Conservation (phyloP, 2,329 filamentous ascomycete species). For the Colletotrichum destructivum region DNA sequence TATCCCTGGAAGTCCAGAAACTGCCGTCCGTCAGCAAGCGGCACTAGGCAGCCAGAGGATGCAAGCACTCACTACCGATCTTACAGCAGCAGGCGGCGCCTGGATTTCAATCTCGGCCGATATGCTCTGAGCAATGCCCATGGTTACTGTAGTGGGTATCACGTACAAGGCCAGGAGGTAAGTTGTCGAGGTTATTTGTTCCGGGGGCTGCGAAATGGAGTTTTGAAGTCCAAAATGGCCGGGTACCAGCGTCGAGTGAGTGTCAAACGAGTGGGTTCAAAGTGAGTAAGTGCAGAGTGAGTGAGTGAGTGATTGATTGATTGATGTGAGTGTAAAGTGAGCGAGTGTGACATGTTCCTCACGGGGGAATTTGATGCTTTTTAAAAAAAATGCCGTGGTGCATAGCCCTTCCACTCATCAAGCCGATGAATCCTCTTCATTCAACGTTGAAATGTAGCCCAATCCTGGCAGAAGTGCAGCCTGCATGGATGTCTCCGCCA, state of each 20-base stretch:
- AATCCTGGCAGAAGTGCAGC: neutral
- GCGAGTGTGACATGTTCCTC: neutral
- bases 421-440: neutral
- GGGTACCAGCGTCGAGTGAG: no score
- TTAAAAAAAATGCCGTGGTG: neutral
- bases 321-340: no score
- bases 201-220: no score
- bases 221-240: neutral
- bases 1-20: constrained; percentile 19
- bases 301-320: neutral
- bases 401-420: neutral
- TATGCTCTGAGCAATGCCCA: neutral
- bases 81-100: constrained; percentile 14
- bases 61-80: constrained; percentile 9
- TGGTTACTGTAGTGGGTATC: neutral
- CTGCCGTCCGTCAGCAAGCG: neutral
- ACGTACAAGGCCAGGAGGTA: neutral
- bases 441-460: neutral
- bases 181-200: neutral
- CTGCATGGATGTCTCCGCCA: neutral
- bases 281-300: neutral
- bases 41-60: no score
- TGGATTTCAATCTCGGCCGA: constrained; percentile 12
- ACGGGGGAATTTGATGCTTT: neutral
- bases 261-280: neutral